Percentiles rank a stretch among this genome's conserved stretches.
These are phyloP conservation scores for Phytophthora quininea DNA, from an alignment of 352 stramenopile species.

Conservation along the genomic window DNA sequence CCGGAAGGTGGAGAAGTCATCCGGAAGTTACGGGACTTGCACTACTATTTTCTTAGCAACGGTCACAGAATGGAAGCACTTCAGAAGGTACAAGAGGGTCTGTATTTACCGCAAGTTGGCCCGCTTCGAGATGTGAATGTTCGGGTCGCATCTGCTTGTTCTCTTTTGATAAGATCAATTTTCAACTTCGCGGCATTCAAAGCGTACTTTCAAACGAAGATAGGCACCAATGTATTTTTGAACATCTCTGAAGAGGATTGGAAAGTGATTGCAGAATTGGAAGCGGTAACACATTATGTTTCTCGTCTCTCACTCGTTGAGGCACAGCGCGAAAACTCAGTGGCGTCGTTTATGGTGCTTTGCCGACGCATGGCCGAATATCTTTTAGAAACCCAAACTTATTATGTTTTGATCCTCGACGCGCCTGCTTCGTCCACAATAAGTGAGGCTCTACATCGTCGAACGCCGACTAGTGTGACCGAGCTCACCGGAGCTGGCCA, in stretches of 20 bases:
- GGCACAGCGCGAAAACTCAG: not conserved
- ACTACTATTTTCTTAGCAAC: not conserved
- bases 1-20: not conserved
- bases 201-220: not conserved
- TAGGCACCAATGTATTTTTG: not conserved
- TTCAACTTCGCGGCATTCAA: not conserved
- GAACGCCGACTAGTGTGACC: too few relatives aligned
- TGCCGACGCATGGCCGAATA: not conserved
- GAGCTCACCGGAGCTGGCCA: too few relatives aligned
- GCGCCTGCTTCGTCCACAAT: too few relatives aligned
- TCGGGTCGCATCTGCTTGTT: not conserved
- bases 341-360: not conserved
- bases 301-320: not conserved
- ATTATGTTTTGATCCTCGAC: too few relatives aligned
- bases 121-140: not conserved
- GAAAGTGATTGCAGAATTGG: not conserved
- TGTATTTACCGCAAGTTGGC: not conserved
- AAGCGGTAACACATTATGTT: not conserved
- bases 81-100: not conserved
- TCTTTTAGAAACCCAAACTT: too few relatives aligned
- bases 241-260: not conserved
- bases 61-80: not conserved
- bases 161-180: not conserved
- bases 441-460: too few relatives aligned
- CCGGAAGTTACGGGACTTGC: not conserved